Percentiles rank a stretch among this genome's conserved stretches.
These are phyloP conservation scores for Neonectria magnoliae DNA, from an alignment of 2,329 filamentous ascomycete genomes.

Conservation along the genomic window DNA sequence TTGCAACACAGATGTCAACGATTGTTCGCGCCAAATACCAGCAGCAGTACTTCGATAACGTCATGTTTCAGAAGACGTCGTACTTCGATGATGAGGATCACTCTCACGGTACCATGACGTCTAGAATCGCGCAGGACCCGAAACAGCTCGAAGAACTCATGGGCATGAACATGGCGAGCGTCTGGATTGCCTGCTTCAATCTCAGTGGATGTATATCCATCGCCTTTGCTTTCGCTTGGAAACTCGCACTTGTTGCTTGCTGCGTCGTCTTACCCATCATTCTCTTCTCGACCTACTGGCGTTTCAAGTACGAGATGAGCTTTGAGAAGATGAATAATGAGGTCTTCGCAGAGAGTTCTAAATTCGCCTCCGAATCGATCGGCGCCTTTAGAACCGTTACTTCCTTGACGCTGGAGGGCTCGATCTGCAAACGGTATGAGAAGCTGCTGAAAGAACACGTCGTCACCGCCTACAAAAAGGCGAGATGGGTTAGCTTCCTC, in stretches of 20 bases:
- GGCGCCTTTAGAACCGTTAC: constrained; percentile 78
- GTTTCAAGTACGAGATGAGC: constrained; percentile 68
- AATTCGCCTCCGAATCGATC: constrained; percentile 80
- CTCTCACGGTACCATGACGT: constrained; percentile 68
- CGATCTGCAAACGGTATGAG: constrained; percentile 70
- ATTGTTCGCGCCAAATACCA: constrained; percentile 64
- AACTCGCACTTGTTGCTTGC: constrained; percentile 73
- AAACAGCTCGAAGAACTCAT: constrained; percentile 71
- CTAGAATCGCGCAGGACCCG: constrained; percentile 65
- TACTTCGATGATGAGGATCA: constrained; percentile 71
- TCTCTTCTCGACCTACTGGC: constrained; percentile 59
- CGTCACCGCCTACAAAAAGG: constrained; percentile 66
- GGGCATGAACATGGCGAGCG: constrained; percentile 71
- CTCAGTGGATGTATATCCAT: constrained; percentile 72
- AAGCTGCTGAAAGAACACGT: constrained; percentile 69
- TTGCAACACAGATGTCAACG: constrained; percentile 57
- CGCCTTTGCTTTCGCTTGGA: constrained; percentile 80
- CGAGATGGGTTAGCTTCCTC: constrained; percentile 69
- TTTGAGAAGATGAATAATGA: constrained; percentile 75
- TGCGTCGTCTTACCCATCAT: constrained; percentile 68
- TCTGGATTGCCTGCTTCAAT: constrained; percentile 71
- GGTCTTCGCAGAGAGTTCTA: constrained; percentile 76
- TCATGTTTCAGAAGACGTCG: constrained; percentile 67
- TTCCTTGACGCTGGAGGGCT: constrained; percentile 74
- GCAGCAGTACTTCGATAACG: constrained; percentile 68